Conservation (phyloP, 108 stramenopile species). For the Pseudonitzschia multistriata region DNA sequence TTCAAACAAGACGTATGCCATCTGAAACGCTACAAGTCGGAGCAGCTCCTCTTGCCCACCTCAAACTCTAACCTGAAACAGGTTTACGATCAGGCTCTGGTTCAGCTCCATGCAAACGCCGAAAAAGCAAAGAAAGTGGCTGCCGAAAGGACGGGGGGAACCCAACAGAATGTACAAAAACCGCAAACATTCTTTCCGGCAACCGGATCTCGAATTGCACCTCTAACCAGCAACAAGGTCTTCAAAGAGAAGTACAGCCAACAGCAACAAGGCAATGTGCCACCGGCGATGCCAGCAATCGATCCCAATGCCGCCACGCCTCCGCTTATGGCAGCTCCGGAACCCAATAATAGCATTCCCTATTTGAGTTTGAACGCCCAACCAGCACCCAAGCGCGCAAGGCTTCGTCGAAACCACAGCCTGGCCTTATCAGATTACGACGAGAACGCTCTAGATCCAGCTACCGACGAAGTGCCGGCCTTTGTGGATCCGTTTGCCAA, state of each 20-base stretch:
- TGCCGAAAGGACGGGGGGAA: too few relatives aligned
- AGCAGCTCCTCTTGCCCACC: not conserved
- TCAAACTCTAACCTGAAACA: not conserved
- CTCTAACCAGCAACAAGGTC: constrained; percentile 25
- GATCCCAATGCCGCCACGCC: constrained; percentile 35
- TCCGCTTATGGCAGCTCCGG: constrained; percentile 27
- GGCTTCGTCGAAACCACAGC: constrained; percentile 26
- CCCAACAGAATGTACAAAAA: not conserved
- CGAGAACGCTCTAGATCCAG: not conserved
- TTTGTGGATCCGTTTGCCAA: constrained; percentile 61
- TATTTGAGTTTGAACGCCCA: not conserved
- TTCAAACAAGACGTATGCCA: not conserved
- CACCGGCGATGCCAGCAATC: not conserved
- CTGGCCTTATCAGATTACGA: constrained; percentile 43
- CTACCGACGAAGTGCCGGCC: constrained; percentile 16
- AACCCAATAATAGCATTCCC: constrained; percentile 6
- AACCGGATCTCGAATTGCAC: too few relatives aligned
- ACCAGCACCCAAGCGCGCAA: not conserved
- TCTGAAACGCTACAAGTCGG: not conserved
- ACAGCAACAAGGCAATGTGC: not conserved
- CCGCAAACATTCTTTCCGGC: not conserved
- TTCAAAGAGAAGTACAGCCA: constrained; percentile 4
- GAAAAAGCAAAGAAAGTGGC: constrained; percentile 18
- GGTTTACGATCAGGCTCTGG: constrained; percentile 2
- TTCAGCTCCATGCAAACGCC: constrained; percentile 15